These are phyloP conservation scores for Tympanopsis confertula DNA, from an alignment of 2,329 filamentous ascomycete species.

Conservation along the genomic window DNA sequence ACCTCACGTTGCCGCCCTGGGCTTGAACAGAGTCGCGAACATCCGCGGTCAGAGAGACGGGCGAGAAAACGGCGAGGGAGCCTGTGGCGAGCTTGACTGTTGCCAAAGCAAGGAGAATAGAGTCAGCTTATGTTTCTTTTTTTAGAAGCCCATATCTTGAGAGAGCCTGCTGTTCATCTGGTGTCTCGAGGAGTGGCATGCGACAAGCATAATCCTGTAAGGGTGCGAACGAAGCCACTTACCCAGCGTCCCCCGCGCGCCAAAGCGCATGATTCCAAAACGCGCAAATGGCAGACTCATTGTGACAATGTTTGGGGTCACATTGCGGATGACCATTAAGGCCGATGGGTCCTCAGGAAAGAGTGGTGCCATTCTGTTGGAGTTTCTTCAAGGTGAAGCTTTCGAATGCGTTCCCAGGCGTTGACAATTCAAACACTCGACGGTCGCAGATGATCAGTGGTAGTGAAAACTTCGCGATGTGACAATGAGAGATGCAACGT, in stretches of 20 bases:
- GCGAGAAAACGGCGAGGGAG: constrained; percentile 54
- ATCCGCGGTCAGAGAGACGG: constrained; percentile 47
- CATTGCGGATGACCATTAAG: background rate
- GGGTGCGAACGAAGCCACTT: background rate
- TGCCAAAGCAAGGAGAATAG: too few relatives aligned
- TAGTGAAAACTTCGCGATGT: too few relatives aligned
- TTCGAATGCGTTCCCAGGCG: too few relatives aligned
- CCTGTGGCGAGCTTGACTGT: constrained; percentile 45
- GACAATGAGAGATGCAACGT: too few relatives aligned
- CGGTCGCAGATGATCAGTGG: too few relatives aligned
- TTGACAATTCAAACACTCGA: too few relatives aligned
- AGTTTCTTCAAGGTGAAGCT: too few relatives aligned
- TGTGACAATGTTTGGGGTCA: background rate
- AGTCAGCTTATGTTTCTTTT: too few relatives aligned
- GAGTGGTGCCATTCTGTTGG: background rate
- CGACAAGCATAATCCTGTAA: too few relatives aligned
- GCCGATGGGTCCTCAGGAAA: background rate
- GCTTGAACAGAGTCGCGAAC: constrained; percentile 34
- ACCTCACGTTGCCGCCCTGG: constrained; percentile 39
- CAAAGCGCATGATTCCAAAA: background rate
- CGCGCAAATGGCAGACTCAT: constrained; percentile 1
- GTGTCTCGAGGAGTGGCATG: too few relatives aligned
- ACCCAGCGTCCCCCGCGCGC: background rate
- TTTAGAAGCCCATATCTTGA: background rate
- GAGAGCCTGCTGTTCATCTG: background rate